phyloP scores from a whole-genome alignment of 2,329 filamentous ascomycete genomes.

The Elsinoe ampelina region DNA sequence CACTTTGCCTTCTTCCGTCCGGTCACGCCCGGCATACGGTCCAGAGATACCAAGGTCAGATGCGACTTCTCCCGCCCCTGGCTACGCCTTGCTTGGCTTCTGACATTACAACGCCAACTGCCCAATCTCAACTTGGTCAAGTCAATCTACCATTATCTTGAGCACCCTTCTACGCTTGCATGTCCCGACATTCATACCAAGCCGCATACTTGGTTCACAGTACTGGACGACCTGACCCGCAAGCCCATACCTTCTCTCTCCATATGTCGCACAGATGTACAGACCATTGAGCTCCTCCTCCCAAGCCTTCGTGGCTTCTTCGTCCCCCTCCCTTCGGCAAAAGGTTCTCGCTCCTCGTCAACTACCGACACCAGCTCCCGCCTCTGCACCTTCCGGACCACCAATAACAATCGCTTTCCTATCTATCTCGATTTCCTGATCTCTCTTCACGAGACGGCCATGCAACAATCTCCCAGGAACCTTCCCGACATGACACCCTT shows the following conservation, averaged over 20 bases:
- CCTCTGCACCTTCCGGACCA: conserved; percentile 59
- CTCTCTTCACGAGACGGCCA: conserved; percentile 36
- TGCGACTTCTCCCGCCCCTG: conserved; percentile 78
- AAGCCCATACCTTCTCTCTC: conserved; percentile 59
- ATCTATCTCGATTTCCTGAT: conserved; percentile 50
- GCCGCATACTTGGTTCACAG: conserved; percentile 62
- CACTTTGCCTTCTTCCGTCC: conserved; percentile 59
- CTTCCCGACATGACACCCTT: conserved; percentile 51
- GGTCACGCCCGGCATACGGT: conserved; percentile 40
- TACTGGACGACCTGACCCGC: conserved; percentile 59
- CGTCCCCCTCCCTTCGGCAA: conserved; percentile 35
- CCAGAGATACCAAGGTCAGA: conserved; percentile 40
- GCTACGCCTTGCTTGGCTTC: conserved; percentile 75
- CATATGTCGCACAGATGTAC: conserved; percentile 65
- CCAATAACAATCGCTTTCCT: conserved; percentile 47
- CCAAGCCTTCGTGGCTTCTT: conserved; percentile 64
- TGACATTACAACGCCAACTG: conserved; percentile 62
- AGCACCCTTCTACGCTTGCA: conserved; percentile 37
- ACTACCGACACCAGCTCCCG: conserved; percentile 30
- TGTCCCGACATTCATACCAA: conserved; percentile 51
- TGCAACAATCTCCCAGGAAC: conserved; percentile 23
- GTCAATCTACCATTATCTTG: conserved; percentile 55
- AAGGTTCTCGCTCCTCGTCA: conserved; percentile 26
- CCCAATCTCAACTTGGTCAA: conserved; percentile 61
- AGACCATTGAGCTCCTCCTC: conserved; percentile 62